These are phyloP conservation scores for Picea abies DNA, from an alignment of 83 land plant genomes.

Conservation along the genomic window DNA sequence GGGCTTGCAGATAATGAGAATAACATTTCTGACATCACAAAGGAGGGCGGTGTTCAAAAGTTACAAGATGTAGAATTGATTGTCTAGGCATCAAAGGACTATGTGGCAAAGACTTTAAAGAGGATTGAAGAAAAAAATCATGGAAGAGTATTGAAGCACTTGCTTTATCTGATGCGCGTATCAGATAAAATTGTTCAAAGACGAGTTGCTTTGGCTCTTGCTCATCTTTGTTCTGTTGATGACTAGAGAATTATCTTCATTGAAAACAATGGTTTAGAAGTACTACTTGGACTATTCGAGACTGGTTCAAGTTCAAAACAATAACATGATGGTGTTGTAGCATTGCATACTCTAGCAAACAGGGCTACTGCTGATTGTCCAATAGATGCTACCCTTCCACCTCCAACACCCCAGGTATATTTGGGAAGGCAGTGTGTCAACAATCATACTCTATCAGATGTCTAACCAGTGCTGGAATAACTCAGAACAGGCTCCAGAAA, in stretches of 20 bases:
- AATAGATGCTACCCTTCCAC: slow-evolving; percentile 88
- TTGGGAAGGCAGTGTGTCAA: too few relatives aligned
- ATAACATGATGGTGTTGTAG: slow-evolving; percentile 79
- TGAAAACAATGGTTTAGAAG: slow-evolving; percentile 86
- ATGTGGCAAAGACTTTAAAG: slow-evolving; percentile 89
- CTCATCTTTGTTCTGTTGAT: slow-evolving; percentile 89
- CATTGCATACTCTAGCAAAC: slow-evolving; percentile 78
- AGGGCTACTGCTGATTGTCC: slow-evolving; percentile 81
- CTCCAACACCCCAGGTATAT: slow-evolving; percentile 98
- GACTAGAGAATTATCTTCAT: slow-evolving; percentile 78
- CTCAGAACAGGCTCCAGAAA: too few relatives aligned
- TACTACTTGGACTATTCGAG: slow-evolving; percentile 76
- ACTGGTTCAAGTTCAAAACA: slow-evolving; percentile 58
- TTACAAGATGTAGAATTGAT: slow-evolving; percentile 93
- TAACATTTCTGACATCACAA: slow-evolving; percentile 92
- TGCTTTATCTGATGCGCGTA: slow-evolving; percentile 85
- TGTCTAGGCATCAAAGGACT: slow-evolving; percentile 97
- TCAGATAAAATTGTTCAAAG: slow-evolving; percentile 77
- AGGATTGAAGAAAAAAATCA: slow-evolving; percentile 95
- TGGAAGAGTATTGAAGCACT: slow-evolving; percentile 89
- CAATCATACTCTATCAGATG: too few relatives aligned
- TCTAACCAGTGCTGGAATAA: too few relatives aligned
- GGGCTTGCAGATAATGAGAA: slow-evolving; percentile 99
- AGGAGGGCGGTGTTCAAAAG: slow-evolving; percentile 94
- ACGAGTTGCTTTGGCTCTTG: slow-evolving; percentile 91